phyloP scores from a whole-genome alignment of 768 basidiomycete genomes.

The Nidularia sp. region DNA sequence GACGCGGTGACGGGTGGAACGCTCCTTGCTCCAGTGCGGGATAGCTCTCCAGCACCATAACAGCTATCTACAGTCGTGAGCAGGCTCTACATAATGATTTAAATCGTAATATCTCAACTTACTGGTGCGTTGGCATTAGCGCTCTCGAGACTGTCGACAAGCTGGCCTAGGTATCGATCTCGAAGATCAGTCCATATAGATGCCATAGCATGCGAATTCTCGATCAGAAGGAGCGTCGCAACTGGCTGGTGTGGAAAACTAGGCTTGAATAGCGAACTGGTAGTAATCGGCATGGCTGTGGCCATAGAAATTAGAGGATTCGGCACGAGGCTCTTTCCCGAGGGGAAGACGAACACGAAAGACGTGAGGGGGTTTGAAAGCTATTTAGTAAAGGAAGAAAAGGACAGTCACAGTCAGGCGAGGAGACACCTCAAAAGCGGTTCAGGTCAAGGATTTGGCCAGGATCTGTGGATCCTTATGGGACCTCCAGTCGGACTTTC shows the following conservation, averaged over 20 bases:
- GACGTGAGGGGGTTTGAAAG: conserved; percentile 2
- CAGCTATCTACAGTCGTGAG: conserved; percentile 25
- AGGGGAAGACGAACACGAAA: conserved; percentile 2
- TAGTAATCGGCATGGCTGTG: conserved; percentile 11
- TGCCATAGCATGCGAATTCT: conserved; percentile 47
- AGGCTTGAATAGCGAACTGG: conserved; percentile 15
- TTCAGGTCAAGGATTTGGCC: background rate
- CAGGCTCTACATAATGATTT: background rate
- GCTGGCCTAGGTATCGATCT: conserved; percentile 37
- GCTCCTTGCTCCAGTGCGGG: conserved; percentile 22
- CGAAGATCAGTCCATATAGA: conserved; percentile 45
- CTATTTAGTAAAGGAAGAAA: background rate
- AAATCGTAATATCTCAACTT: conserved; percentile 12
- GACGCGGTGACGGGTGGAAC: conserved; percentile 25
- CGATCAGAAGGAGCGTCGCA: conserved; percentile 46
- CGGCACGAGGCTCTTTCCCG: conserved; percentile 1
- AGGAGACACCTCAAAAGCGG: background rate
- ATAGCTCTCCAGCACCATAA: conserved; percentile 43
- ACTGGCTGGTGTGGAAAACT: conserved; percentile 24
- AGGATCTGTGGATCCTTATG: conserved; percentile 32
- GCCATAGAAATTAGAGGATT: background rate
- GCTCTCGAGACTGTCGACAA: conserved; percentile 36
- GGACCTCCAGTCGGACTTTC: conserved; percentile 36
- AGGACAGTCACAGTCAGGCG: background rate
- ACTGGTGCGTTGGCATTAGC: conserved; percentile 37